Evolutionary conservation across 1,284 basidiomycete species (phyloP), one percentile per base, ranked within the genome.

Genomic region (Pyrrhoderma noxium): DNA sequence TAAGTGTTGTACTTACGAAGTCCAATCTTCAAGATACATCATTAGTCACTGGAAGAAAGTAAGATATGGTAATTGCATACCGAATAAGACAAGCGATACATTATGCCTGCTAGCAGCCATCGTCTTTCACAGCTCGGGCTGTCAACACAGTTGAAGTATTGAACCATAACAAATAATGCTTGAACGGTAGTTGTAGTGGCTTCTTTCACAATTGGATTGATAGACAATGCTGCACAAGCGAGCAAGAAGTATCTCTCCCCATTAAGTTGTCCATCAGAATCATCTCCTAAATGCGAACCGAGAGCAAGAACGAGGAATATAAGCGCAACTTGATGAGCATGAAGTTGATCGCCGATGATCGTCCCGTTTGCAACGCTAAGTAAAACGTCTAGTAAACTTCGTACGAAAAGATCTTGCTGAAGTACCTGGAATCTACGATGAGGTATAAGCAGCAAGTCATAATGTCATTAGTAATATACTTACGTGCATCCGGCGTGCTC

Each of bases 301-400:
- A 67, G 67, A 9, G 73, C 73, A 4, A 79, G 57, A 14, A 75
- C 52, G 43, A 73, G 67, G 57, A 77, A 78, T 58, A 79, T 75
- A 19, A 76, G 65, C 8, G 76, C 65, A 9, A 79, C 64, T 23
- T 65, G 62, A 55, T 79, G 76, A 1, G 75, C 64, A 49, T 75
- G 73, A 9, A 76, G 51, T 7, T 43, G 49, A 18, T 70, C 64
- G n/a, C 72, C 57, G 40, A 60, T 62, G 31, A 43, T 46, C 13
- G 40, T 7, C 16, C 47, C 52, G 11, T 41, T 35, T 1, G 45
- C 22, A 39, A 45, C 31, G 25, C 44, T 18, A 31, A 38, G n/a
- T 23, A 53, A 53, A 37, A 45, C 45, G 37, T 27, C 31, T 41
- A 47, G 45, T 13, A 53, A 37, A 16, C 22, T 36, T 31, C 43